A percentile compares a stretch with the other conserved stretches of the same genome.
phyloP scores from a whole-genome alignment of 1,284 basidiomycete species.

The Xerocomus nothofagi region DNA sequence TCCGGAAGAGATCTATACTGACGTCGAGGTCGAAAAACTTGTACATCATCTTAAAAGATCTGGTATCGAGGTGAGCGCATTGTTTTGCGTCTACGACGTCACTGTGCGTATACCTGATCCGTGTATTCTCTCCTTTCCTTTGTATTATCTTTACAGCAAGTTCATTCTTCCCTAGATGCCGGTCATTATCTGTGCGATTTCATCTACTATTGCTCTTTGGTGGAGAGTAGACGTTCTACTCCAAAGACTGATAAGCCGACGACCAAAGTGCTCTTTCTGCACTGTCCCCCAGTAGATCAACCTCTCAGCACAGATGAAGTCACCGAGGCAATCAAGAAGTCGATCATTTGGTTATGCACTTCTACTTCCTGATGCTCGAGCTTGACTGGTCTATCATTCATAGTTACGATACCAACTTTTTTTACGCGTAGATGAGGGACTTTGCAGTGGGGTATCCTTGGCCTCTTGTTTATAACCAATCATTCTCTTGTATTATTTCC shows the following conservation, averaged over 20 bases:
- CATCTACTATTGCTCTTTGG: conserved; percentile 76
- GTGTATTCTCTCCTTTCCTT: background rate
- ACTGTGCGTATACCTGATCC: conserved; percentile 8
- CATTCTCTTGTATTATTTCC: conserved; percentile 4
- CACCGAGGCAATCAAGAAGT: conserved; percentile 60
- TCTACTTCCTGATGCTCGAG: conserved; percentile 18
- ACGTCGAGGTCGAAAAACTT: conserved; percentile 48
- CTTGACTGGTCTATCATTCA: background rate
- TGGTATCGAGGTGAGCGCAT: conserved; percentile 55
- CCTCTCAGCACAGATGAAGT: conserved; percentile 65
- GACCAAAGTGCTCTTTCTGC: conserved; percentile 66
- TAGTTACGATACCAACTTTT: conserved; percentile 18
- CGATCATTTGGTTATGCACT: conserved; percentile 57
- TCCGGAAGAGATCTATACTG: conserved; percentile 46
- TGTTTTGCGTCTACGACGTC: background rate
- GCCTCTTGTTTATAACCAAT: background rate
- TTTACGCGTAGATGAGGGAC: conserved; percentile 21
- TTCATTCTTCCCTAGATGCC: conserved; percentile 73
- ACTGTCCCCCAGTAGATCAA: conserved; percentile 65
- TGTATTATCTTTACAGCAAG: conserved; percentile 42
- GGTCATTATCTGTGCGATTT: conserved; percentile 79
- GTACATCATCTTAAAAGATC: conserved; percentile 58
- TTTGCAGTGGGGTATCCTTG: conserved; percentile 22
- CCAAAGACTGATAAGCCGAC: conserved; percentile 57
- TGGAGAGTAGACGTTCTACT: conserved; percentile 57